A percentile compares a stretch with the other conserved stretches of the same genome.
These are phyloP conservation scores for Apiospora aurea DNA, from an alignment of 2,329 filamentous ascomycete species.

Conservation along the genomic window DNA sequence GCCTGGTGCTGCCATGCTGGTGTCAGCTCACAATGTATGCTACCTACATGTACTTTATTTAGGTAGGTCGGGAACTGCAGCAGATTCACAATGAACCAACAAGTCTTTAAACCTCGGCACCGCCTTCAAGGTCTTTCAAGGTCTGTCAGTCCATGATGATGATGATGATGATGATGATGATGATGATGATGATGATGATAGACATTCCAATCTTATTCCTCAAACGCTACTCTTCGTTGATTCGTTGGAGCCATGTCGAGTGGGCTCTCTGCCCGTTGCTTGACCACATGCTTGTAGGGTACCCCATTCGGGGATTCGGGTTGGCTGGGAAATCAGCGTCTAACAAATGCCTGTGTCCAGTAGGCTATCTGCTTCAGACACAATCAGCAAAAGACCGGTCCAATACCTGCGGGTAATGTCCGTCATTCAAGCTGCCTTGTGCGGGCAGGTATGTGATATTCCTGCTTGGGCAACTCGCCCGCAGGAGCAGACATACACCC, in stretches of 20 bases:
- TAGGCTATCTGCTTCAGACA: neutral
- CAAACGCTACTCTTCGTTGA: neutral
- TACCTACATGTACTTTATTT: too few relatives aligned
- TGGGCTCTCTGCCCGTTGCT: neutral
- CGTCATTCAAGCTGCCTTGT: neutral
- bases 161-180: too few relatives aligned
- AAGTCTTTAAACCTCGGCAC: neutral
- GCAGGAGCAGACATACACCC: neutral
- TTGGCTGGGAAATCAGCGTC: conserved; percentile 2
- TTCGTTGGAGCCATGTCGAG: neutral
- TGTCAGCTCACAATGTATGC: neutral
- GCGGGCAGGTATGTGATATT: neutral
- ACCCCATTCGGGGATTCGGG: neutral
- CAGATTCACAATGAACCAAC: neutral
- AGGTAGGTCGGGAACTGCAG: neutral
- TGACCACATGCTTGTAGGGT: neutral
- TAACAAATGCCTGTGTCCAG: neutral
- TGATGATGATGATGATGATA: conserved; percentile 12
- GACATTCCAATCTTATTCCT: conserved; percentile 16
- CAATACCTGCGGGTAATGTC: neutral
- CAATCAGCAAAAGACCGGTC: neutral
- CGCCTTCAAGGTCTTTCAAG: neutral
- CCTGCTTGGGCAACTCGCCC: neutral
- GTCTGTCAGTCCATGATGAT: neutral
- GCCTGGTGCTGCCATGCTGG: neutral